Percentiles rank a stretch among this genome's conserved stretches.
Conservation (phyloP, 83 land plant genomes). For the Thuja plicata region DNA sequence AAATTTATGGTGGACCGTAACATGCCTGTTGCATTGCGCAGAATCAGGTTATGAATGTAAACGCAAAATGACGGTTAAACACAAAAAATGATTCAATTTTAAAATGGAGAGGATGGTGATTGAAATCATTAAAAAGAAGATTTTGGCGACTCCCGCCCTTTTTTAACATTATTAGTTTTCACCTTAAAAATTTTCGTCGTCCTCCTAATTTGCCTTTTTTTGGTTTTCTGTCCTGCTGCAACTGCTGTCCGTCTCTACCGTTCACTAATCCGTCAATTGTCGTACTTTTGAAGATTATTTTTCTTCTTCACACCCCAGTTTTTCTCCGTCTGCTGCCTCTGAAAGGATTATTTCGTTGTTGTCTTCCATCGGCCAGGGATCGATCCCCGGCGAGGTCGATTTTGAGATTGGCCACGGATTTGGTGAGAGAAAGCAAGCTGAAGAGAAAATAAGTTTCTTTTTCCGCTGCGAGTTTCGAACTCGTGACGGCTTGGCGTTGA, state of each 20-base stretch:
- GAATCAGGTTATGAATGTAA: neutral
- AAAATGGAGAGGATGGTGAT: neutral
- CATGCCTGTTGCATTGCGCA: neutral
- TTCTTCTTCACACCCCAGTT: neutral
- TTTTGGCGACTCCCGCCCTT: neutral
- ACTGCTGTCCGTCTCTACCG: neutral
- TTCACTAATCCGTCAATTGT: neutral
- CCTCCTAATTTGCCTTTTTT: neutral
- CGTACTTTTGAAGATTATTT: slow-evolving; percentile 9
- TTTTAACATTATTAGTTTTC: neutral
- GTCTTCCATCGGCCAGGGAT: neutral
- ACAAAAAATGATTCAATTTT: neutral
- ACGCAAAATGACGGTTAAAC: neutral
- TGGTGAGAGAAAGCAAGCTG: neutral
- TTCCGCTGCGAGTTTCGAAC: neutral
- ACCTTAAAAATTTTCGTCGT: neutral
- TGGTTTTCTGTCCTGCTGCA: neutral
- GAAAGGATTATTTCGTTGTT: neutral
- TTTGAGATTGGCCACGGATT: neutral
- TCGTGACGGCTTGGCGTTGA: neutral
- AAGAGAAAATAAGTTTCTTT: neutral
- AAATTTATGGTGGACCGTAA: neutral
- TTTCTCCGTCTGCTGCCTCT: neutral
- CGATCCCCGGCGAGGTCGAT: neutral
- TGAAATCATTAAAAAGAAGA: neutral